Evolutionary conservation across 2,329 filamentous ascomycete species (phyloP), one percentile per base, ranked within the genome.

Genomic region (Blastomyces parvus): DNA sequence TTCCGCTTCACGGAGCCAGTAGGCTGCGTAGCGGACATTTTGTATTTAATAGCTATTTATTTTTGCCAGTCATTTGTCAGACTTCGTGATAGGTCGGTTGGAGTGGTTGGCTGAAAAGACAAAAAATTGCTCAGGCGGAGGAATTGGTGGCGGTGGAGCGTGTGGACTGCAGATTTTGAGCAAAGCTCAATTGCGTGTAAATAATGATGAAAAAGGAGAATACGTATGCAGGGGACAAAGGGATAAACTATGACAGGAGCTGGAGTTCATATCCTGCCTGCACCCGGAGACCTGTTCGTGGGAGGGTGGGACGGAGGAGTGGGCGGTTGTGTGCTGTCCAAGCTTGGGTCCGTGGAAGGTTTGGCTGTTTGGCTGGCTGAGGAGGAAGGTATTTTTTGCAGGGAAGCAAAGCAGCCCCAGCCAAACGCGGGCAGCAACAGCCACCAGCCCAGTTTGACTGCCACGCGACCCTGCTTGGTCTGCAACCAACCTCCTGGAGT

Each of bases 1-100:
- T 74, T 72, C 67, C 74, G 74, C 67, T 76, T 73, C 52, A 72
- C 71, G 60, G 71, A 74, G 59, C 69, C 69, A 60, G 63, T 62
- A 33, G 73, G 70, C 63, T 70, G 71, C 46, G 67, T 68, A 52
- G 71, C 66, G 63, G 70, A 66, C 74, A 76, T 76, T 69, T 65
- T 67, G 9, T 36, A 3, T 48, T 27, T 27, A 48, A 46, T 46
- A 44, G 22, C 36, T 48, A 33, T 13, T 48, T 57, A 55, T 38
- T 36, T 60, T 44, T 19, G 53, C 40, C 33, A 38, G 53, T 19
- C 25, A n/a, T 50, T 30, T 22, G 57, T 19, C 22, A 53, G 46
- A 36, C 9, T 48, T 48, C 25, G 58, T 59, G 40, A 42, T 55
- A 40, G 46, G 50, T 48, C 33, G 48, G 25, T 25, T 36, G 40